phyloP scores from a whole-genome alignment of 768 basidiomycete genomes.

The Aureoboletus auriporus region DNA sequence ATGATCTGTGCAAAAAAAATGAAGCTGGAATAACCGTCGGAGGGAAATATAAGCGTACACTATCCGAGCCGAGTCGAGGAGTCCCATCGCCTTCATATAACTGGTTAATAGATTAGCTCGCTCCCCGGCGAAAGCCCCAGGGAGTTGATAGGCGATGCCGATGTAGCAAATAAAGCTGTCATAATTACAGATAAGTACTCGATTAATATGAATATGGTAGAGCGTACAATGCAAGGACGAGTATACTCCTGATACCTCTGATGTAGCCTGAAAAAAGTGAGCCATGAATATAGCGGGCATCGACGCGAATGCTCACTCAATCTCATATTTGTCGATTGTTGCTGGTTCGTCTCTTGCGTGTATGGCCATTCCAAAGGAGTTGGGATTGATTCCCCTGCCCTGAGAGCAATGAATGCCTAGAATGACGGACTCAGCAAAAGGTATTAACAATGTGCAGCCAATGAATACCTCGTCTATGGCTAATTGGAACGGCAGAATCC shows the following conservation, averaged over 20 bases:
- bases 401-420: conserved; percentile 70
- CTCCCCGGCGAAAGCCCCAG: conserved; percentile 66
- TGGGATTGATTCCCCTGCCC: conserved; percentile 50
- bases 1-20: conserved; percentile 33
- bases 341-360: conserved; percentile 60
- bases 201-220: neutral
- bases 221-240: conserved; percentile 64
- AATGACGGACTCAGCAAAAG: neutral
- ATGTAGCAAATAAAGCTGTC: conserved; percentile 64
- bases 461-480: conserved; percentile 61
- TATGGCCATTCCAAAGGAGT: conserved; percentile 74
- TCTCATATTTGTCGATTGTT: conserved; percentile 52
- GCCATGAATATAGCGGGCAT: conserved; percentile 3
- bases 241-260: conserved; percentile 53
- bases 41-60: conserved; percentile 33
- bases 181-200: neutral
- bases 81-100: conserved; percentile 80
- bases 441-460: neutral
- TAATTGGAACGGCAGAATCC: conserved; percentile 72
- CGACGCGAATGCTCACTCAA: conserved; percentile 41
- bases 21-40: neutral
- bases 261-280: conserved; percentile 46
- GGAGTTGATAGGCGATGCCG: conserved; percentile 75
- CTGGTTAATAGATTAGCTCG: conserved; percentile 59
- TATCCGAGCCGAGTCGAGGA: conserved; percentile 65